Base-by-base conservation (phyloP, 441 rosid species). In the Flueggea neowawraea region DNA sequence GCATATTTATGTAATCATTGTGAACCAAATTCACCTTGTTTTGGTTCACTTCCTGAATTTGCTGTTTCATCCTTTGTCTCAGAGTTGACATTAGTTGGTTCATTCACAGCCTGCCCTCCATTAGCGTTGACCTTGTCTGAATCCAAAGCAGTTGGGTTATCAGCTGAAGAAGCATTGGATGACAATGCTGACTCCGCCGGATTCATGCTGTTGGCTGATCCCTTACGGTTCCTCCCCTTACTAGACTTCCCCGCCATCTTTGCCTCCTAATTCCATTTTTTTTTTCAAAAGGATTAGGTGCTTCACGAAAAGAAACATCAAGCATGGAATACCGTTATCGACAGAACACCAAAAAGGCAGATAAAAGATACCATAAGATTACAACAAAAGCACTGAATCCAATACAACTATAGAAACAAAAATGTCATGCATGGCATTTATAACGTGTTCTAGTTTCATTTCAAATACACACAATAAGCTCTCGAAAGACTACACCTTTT, bases 191-290 rank as follows among this genome's bases (percentile, higher is more conserved):
- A 55, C 14, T 67, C 86, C 5, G 79, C 47, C 55, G 84, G 63
- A 67, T 60, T 77, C 16, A 78, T 66, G 16, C 76, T 57, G 61
- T 13, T 65, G n/a, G 75, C 75, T 22, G 84, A 58, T 15, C 68
- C 86, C 69, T 80, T 84, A 67, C 85, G 73, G 63, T 76, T 80
- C 79, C 82, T 87, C 59, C 87, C 90, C 78, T 76, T 95, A 78
- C 73, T 88, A 58, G 96, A 90, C 76, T 88, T 90, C 63, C 99
- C 99, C 31, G 96, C 99, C 98, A 92, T 90, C 69, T 78, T 65
- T 41, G 62, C 69, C 43, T 33, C 68, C 69, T 61, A 32, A 1
- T 51, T 48, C 62, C 54, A 64, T n/a, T 10, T 10, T 43, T 33
- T 10, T 44, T n/a, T n/a, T n/a, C n/a, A 4, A 41, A 12, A 52